Evolutionary conservation across 345 rosid genomes (phyloP).

Genomic region (Citrus reticulata): DNA sequence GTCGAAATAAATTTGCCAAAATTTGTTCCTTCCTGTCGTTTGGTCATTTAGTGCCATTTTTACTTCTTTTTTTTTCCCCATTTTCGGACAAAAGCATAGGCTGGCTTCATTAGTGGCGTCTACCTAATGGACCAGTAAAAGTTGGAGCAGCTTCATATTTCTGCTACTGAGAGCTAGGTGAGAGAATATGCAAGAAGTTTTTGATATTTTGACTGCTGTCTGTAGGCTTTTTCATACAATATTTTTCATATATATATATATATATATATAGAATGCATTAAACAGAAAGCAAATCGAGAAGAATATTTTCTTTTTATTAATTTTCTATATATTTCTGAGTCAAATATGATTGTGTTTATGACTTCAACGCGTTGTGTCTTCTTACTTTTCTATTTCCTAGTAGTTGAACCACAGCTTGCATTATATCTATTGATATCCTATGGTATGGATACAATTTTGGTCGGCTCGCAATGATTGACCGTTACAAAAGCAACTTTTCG

Average conservation of each 20-base stretch:
- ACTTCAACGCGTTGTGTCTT: too few relatives aligned
- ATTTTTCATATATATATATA: too few relatives aligned
- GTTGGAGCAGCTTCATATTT: neutral
- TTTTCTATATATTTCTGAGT: too few relatives aligned
- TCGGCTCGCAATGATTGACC: too few relatives aligned
- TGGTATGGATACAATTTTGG: neutral
- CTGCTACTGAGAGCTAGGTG: neutral
- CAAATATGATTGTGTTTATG: too few relatives aligned
- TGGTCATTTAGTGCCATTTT: neutral
- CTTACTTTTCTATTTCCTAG: too few relatives aligned
- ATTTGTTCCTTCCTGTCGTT: neutral
- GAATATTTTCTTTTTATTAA: too few relatives aligned
- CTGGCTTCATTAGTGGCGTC: neutral
- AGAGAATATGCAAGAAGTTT: neutral
- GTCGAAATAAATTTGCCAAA: neutral
- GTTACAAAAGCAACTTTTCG: neutral
- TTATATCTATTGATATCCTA: neutral
- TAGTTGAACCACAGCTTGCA: too few relatives aligned
- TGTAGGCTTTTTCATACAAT: too few relatives aligned
- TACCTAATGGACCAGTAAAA: neutral
- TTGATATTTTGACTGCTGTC: too few relatives aligned
- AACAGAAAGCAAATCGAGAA: too few relatives aligned
- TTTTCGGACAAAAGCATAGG: neutral
- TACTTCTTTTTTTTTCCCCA: neutral
- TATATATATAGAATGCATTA: too few relatives aligned